Conservation (phyloP, 116 monocot genomes). For the Iris pallida region DNA sequence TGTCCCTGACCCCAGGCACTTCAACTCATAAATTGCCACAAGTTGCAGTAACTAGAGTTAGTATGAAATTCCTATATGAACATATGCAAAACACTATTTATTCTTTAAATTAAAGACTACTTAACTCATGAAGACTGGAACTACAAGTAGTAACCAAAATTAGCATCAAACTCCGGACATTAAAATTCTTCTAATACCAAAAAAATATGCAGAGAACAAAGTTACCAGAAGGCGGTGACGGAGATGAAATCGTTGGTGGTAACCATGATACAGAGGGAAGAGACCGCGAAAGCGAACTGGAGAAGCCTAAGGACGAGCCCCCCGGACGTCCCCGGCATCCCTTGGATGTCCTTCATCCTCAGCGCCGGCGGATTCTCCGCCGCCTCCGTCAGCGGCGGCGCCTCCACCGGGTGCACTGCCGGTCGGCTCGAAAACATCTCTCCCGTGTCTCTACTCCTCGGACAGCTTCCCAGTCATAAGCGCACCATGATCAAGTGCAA, state of each 20-base stretch:
- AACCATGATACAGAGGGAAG: slow-evolving; percentile 65
- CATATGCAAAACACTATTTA: too few relatives aligned
- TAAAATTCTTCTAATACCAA: too few relatives aligned
- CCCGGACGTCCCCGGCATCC: slow-evolving; percentile 75
- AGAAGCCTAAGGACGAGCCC: slow-evolving; percentile 62
- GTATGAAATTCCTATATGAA: too few relatives aligned
- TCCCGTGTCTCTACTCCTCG: not conserved
- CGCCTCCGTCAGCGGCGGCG: slow-evolving; percentile 56
- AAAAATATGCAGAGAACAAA: not conserved
- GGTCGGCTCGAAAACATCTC: slow-evolving; percentile 69
- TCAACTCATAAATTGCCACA: too few relatives aligned
- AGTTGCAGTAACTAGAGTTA: too few relatives aligned
- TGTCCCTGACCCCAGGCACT: too few relatives aligned
- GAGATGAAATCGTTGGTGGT: slow-evolving; percentile 81
- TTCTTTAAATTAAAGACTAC: too few relatives aligned
- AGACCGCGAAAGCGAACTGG: slow-evolving; percentile 64
- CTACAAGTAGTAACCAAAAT: too few relatives aligned
- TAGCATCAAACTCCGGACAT: too few relatives aligned
- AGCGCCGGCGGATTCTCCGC: slow-evolving; percentile 48
- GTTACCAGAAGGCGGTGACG: slow-evolving; percentile 84
- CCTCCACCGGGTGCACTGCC: slow-evolving; percentile 91
- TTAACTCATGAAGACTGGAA: too few relatives aligned
- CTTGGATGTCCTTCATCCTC: slow-evolving; percentile 85
- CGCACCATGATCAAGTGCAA: not conserved
- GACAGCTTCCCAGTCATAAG: slow-evolving; percentile 1